Conservation (phyloP, 345 rosid genomes). For the Aegle marmelos region DNA sequence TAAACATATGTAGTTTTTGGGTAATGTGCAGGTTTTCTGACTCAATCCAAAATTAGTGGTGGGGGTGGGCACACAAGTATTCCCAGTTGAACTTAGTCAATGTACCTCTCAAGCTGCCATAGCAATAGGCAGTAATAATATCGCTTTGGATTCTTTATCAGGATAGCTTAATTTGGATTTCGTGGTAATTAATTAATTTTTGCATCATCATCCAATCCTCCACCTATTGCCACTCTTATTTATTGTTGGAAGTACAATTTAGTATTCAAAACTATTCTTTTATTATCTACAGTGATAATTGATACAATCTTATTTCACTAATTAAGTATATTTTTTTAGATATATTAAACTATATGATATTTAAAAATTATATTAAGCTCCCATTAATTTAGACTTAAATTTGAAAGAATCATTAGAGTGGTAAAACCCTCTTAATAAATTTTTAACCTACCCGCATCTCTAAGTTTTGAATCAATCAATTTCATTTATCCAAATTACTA, state of each 20-base stretch:
- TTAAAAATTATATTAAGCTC: accelerated
- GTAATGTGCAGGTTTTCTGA: background rate
- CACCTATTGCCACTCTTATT: conserved; percentile 12
- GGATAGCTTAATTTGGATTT: background rate
- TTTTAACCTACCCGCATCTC: accelerated
- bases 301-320: background rate
- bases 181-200: background rate
- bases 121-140: background rate
- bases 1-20: background rate
- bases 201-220: conserved; percentile 7
- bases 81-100: background rate
- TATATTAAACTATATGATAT: too few relatives aligned
- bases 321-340: too few relatives aligned
- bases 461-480: too few relatives aligned
- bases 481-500: background rate
- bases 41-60: background rate
- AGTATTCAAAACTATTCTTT: background rate
- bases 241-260: conserved; percentile 1
- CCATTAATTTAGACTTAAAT: accelerated
- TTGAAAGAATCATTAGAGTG: accelerated
- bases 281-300: background rate
- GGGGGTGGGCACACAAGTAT: background rate
- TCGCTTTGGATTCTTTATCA: background rate
- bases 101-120: background rate
- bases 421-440: accelerated